Evolutionary conservation across 805 yeast genomes (phyloP).

Genomic region (Sugiyamaella americana): DNA sequence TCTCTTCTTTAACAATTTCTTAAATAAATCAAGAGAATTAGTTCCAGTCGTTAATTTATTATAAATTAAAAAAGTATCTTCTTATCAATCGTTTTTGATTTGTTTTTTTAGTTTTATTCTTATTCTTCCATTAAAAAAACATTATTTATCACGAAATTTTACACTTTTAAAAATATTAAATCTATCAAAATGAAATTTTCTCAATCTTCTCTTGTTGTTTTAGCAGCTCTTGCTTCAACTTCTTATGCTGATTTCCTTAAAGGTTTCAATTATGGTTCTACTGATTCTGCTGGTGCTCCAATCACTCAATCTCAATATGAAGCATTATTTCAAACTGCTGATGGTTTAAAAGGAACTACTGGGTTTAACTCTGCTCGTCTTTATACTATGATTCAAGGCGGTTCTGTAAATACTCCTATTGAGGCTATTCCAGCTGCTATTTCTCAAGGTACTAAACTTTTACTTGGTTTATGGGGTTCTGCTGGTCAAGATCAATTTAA

Average conservation of each 20-base stretch:
- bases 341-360: slow-evolving; percentile 13
- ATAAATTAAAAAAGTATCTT: too few species aligned
- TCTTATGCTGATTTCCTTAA: slow-evolving; percentile 12
- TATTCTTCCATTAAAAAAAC: too few species aligned
- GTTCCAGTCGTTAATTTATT: too few species aligned
- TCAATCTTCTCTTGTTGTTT: background rate
- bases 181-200: background rate
- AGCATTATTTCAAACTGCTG: slow-evolving; percentile 17
- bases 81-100: too few species aligned
- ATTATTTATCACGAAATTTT: too few species aligned
- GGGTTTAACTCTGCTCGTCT: slow-evolving; percentile 21
- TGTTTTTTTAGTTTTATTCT: too few species aligned
- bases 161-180: too few species aligned
- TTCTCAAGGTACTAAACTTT: slow-evolving; percentile 14
- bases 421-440: slow-evolving; percentile 22
- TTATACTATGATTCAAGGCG: slow-evolving; percentile 22
- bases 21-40: too few species aligned
- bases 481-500: slow-evolving; percentile 17
- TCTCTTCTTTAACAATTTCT: too few species aligned
- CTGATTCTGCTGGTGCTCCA: slow-evolving; percentile 16
- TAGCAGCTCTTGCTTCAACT: slow-evolving; percentile 7
- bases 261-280: slow-evolving; percentile 24
- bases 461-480: slow-evolving; percentile 22
- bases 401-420: slow-evolving; percentile 18
- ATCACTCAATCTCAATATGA: slow-evolving; percentile 16